These are phyloP conservation scores for Aspergillus flavus DNA, from an alignment of 2,329 filamentous ascomycete genomes.

Conservation along the genomic window DNA sequence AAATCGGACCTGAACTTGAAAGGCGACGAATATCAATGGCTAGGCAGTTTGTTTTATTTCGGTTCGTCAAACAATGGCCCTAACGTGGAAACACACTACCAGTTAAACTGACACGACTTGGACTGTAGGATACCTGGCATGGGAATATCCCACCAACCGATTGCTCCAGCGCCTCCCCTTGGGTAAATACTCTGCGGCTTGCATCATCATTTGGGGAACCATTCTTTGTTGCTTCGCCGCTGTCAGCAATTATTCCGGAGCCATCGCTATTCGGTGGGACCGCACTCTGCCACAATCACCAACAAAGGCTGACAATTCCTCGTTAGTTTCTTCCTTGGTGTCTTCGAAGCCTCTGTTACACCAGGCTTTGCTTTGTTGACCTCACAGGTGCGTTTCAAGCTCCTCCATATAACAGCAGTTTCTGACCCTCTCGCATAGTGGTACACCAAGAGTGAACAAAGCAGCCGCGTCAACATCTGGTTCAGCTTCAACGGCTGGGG, in stretches of 20 bases:
- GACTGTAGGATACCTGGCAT: conserved; percentile 51
- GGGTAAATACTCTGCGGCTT: conserved; percentile 67
- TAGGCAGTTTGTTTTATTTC: conserved; percentile 56
- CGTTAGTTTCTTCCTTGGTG: conserved; percentile 61
- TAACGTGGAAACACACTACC: not conserved
- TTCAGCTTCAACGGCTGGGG: conserved; percentile 68
- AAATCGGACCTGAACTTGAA: conserved; percentile 49
- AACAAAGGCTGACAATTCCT: not conserved
- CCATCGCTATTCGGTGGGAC: conserved; percentile 60
- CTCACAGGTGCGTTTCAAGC: conserved; percentile 44
- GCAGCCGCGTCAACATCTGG: conserved; percentile 65
- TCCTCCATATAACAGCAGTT: not conserved
- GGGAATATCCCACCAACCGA: conserved; percentile 68
- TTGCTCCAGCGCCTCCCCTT: conserved; percentile 66
- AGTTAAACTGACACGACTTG: not conserved
- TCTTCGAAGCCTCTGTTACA: conserved; percentile 69
- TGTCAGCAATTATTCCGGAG: conserved; percentile 61
- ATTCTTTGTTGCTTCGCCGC: conserved; percentile 66
- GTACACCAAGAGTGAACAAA: conserved; percentile 73
- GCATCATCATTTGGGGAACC: conserved; percentile 65
- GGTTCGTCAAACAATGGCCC: conserved; percentile 32
- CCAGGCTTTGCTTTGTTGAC: conserved; percentile 71
- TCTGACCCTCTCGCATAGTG: conserved; percentile 48
- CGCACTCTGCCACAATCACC: not conserved
- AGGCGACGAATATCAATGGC: conserved; percentile 54